Evolutionary conservation across 176 grass and related monocot species (phyloP), one percentile per base, ranked within the genome.

Genomic region (Aegilops umbellulata): DNA sequence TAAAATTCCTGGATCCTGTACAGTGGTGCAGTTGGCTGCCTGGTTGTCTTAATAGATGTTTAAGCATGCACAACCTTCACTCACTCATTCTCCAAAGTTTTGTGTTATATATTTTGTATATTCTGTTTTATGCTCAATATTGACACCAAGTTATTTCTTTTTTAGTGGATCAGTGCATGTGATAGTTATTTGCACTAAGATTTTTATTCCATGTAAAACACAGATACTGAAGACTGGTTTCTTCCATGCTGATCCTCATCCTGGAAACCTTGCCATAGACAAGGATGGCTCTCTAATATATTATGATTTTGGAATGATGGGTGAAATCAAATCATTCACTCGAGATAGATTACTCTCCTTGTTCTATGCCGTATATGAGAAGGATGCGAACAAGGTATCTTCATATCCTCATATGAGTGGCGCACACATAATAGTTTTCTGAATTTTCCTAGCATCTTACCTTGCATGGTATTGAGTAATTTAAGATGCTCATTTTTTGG

Each of bases 261-360:
- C 93, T 83, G 96, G 96, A 87, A 98, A 98, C 82, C 92, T 98
- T 86, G 93, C 96, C 65, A 86, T 98, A 86, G 96, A 93, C 62
- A 95, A 39, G 67, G 96, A 95, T 86, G 74, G 81, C n/a, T 90
- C 93, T 30, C 85, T 98, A 67, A 98, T 98, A 84, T 98, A 98
- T 78, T 98, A 98, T 72, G 96, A 98, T 89, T 98, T 98, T 84
- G 96, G 96, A 80, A 98, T 95, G 96, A 98, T 98, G 96, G 96
- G 96, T 85, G 93, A 98, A 85, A 98, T 98, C 60, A 98, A 98
- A 85, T 91, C 93, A 31, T 98, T 95, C 78, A 98, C 96, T 69
- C 90, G 90, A 78, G 96, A 98, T 61, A 91, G 93, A 89, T 89
- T 98, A 86, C 88, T 98, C 49, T 91, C 91, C 65, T 86, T 98